Percentiles rank a stretch among this genome's conserved stretches.
Conservation (phyloP, 139 green algal genomes). For the Trebouxia sp. region DNA sequence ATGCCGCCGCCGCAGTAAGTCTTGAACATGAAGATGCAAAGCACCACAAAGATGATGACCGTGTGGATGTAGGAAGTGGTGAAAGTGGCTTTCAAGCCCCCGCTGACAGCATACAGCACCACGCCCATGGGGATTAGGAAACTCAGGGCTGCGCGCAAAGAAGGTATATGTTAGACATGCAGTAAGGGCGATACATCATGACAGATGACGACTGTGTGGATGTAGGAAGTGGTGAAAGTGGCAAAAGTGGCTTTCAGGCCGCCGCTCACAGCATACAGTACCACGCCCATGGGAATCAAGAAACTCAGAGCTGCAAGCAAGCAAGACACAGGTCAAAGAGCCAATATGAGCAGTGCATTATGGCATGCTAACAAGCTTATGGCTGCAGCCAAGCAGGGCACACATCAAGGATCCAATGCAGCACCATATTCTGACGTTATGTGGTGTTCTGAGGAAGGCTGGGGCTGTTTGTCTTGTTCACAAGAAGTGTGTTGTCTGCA, state of each 20-base stretch:
- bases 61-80: slow-evolving; percentile 6
- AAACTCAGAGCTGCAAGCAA: slow-evolving; percentile 30
- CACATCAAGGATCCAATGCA: too few relatives aligned
- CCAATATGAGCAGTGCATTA: too few relatives aligned
- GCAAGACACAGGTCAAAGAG: not conserved
- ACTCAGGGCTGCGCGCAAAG: slow-evolving; percentile 20
- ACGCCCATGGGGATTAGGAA: slow-evolving; percentile 29
- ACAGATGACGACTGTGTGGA: slow-evolving; percentile 26
- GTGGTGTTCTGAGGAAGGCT: too few relatives aligned
- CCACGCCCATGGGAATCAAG: slow-evolving; percentile 27
- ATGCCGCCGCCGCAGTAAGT: not conserved
- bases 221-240: slow-evolving; percentile 4
- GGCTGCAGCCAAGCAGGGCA: not conserved
- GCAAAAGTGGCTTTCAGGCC: not conserved
- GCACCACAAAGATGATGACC: slow-evolving; percentile 29
- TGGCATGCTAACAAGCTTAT: not conserved
- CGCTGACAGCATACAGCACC: slow-evolving; percentile 21
- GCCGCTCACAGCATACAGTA: slow-evolving; percentile 21
- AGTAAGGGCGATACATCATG: not conserved
- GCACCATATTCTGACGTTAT: too few relatives aligned
- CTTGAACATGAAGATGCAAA: slow-evolving; percentile 31
- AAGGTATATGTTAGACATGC: not conserved
- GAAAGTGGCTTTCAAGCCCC: not conserved
- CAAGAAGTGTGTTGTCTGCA: too few relatives aligned
- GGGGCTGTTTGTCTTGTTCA: too few relatives aligned